phyloP scores from a whole-genome alignment of 768 basidiomycete genomes.

The Gymnopilus dilepis region DNA sequence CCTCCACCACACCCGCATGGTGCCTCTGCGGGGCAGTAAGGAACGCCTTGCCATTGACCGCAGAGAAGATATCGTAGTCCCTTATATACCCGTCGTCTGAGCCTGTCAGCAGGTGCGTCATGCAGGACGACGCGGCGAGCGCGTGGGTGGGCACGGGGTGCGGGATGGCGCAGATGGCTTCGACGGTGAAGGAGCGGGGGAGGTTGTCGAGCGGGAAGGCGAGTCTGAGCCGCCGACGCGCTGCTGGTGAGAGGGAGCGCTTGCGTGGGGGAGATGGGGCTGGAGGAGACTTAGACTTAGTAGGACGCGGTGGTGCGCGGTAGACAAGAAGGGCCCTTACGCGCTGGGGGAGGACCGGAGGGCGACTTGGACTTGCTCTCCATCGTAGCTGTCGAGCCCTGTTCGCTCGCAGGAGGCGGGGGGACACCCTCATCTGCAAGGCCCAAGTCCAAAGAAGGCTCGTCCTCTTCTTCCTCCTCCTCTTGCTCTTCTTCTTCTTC shows the following conservation, averaged over 20 bases:
- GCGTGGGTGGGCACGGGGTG: conserved; percentile 88
- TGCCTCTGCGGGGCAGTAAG: conserved; percentile 88
- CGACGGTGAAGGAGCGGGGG: conserved; percentile 80
- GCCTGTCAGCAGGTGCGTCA: conserved; percentile 89
- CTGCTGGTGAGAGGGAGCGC: conserved; percentile 40
- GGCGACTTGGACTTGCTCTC: conserved; percentile 25
- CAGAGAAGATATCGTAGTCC: conserved; percentile 88
- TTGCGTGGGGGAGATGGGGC: conserved; percentile 28
- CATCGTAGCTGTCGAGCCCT: conserved; percentile 20
- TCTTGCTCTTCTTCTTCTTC: conserved; percentile 32
- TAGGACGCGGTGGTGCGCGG: background rate
- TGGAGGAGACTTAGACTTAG: background rate
- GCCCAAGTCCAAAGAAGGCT: conserved; percentile 33
- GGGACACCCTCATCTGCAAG: conserved; percentile 30
- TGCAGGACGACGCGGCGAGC: conserved; percentile 84
- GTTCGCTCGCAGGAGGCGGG: conserved; percentile 27
- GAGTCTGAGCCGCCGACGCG: conserved; percentile 43
- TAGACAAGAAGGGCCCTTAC: conserved; percentile 10
- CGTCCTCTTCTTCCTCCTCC: conserved; percentile 33
- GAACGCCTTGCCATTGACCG: conserved; percentile 86
- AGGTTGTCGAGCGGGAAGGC: conserved; percentile 48
- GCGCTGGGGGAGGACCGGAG: conserved; percentile 16
- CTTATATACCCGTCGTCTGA: conserved; percentile 94
- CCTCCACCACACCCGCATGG: conserved; percentile 90
- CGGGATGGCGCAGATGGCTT: conserved; percentile 90